Conservation (phyloP, 768 basidiomycete species). For the Serpula lacrymans region DNA sequence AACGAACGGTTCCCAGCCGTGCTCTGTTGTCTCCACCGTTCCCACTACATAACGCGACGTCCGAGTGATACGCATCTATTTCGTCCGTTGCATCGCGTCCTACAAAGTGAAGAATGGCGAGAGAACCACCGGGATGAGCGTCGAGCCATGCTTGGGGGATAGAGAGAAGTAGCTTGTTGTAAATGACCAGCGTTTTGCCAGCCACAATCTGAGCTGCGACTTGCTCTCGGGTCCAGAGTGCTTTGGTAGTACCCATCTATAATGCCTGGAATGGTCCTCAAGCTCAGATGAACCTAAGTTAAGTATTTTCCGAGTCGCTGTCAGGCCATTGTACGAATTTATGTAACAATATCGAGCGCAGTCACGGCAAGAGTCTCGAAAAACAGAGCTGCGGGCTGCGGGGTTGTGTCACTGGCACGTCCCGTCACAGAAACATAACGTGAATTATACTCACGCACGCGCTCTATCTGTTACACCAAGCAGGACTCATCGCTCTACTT, state of each 20-base stretch:
- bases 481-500: no score
- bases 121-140: conserved; percentile 84
- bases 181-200: conserved; percentile 76
- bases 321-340: no score
- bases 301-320: no score
- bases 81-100: conserved; percentile 95
- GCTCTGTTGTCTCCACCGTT: conserved; percentile 50
- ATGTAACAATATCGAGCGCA: no score
- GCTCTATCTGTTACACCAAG: no score
- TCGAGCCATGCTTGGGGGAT: conserved; percentile 77
- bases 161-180: conserved; percentile 57
- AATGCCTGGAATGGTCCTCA: no score
- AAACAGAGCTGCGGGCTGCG: no score
- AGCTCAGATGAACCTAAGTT: no score
- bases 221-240: conserved; percentile 45
- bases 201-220: conserved; percentile 69
- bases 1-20: conserved; percentile 69
- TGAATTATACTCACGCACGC: no score
- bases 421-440: no score
- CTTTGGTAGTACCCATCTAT: conserved; percentile 32
- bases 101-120: conserved; percentile 91
- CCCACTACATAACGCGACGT: conserved; percentile 77
- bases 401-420: no score
- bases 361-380: no score
- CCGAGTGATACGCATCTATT: conserved; percentile 85